These are phyloP conservation scores for Coemansia sp. DNA, from an alignment of 192 early-diverging fungal species.

Conservation along the genomic window DNA sequence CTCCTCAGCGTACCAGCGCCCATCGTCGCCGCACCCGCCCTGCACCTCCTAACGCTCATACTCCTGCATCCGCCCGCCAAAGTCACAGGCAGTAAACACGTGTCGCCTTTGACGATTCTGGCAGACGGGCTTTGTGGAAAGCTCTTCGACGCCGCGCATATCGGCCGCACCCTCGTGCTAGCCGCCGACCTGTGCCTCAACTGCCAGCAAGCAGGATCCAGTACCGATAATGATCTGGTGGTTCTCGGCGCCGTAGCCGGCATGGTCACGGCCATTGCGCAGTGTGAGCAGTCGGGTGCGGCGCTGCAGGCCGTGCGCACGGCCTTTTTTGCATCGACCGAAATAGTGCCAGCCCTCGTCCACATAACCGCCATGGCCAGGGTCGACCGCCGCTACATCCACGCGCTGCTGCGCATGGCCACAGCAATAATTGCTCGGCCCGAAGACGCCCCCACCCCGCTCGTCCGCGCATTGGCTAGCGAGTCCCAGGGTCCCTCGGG, in stretches of 20 bases:
- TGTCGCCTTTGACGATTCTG: constrained; percentile 14
- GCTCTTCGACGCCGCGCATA: constrained; percentile 39
- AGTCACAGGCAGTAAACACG: too few relatives aligned
- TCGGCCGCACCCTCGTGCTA: constrained; percentile 32
- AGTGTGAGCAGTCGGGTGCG: neutral
- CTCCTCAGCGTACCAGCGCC: constrained; percentile 34
- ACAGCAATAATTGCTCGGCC: neutral
- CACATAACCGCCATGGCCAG: constrained; percentile 23
- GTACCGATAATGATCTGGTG: constrained; percentile 6
- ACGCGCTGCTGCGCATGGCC: constrained; percentile 20
- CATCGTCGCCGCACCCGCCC: constrained; percentile 27
- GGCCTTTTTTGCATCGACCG: constrained; percentile 13
- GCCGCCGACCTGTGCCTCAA: constrained; percentile 37
- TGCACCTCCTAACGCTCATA: constrained; percentile 31
- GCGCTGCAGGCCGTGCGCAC: neutral
- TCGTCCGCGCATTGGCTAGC: neutral
- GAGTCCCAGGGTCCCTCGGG: neutral
- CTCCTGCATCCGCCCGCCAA: constrained; percentile 15
- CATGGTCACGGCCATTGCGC: constrained; percentile 10
- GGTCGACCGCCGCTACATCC: constrained; percentile 30
- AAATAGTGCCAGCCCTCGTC: constrained; percentile 15
- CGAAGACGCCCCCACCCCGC: neutral
- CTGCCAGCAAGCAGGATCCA: constrained; percentile 13
- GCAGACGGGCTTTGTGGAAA: constrained; percentile 26
- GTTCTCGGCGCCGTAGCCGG: constrained; percentile 28